Conservation (phyloP, 306 rosid species). For the Lithocarpus polystachyus region DNA sequence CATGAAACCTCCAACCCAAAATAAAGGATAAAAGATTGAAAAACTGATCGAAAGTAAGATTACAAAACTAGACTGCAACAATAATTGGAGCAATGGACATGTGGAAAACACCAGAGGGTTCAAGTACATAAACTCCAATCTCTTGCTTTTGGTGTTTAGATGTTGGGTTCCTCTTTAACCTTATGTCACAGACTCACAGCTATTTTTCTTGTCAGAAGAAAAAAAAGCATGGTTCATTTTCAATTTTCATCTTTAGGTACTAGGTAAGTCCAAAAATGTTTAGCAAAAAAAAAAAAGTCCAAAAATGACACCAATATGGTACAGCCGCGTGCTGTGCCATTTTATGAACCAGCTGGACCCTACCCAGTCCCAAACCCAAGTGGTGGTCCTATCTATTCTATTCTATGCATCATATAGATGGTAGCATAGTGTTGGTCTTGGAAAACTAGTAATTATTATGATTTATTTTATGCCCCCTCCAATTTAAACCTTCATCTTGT, state of each 20-base stretch:
- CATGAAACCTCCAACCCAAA: too few relatives aligned
- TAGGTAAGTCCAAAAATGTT: background rate
- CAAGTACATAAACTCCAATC: background rate
- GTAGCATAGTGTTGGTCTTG: background rate
- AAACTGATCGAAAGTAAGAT: too few relatives aligned
- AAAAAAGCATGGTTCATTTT: background rate
- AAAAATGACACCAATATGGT: conserved; percentile 2
- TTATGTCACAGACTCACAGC: too few relatives aligned
- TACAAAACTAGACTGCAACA: background rate
- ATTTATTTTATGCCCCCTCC: too few relatives aligned
- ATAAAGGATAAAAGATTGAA: background rate
- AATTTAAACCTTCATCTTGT: background rate
- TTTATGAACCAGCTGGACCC: conserved; percentile 16
- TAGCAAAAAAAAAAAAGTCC: too few relatives aligned
- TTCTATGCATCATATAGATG: background rate
- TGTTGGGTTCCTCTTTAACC: background rate
- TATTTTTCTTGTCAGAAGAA: too few relatives aligned
- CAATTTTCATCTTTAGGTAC: background rate
- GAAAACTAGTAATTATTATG: too few relatives aligned
- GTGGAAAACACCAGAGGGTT: background rate
- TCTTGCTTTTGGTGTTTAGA: background rate
- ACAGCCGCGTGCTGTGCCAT: conserved; percentile 23
- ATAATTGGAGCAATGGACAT: background rate
- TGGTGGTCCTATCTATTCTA: background rate
- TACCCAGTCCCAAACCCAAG: background rate